Evolutionary conservation across 2,329 filamentous ascomycete genomes (phyloP).

Genomic region (Aspergillus tubingensis): DNA sequence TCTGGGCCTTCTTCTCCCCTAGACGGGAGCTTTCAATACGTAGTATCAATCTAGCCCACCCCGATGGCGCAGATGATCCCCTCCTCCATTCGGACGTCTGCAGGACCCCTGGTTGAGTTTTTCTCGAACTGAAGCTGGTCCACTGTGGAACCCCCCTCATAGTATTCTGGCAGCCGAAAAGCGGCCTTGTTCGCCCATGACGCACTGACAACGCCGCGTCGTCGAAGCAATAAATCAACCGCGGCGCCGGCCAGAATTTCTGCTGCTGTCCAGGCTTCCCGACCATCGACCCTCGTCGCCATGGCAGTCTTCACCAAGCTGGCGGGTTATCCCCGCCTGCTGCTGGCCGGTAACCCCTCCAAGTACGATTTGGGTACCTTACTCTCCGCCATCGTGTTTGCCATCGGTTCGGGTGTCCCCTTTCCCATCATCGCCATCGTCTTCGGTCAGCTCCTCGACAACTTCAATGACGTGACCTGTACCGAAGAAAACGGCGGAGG

Average conservation of each 20-base stretch:
- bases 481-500: conserved; percentile 13
- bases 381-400: conserved; percentile 28
- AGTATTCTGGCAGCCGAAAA: not conserved
- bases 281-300: conserved; percentile 10
- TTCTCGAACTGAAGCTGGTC: not conserved
- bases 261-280: not conserved
- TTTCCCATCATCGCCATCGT: conserved; percentile 45
- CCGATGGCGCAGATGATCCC: not conserved
- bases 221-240: not conserved
- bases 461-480: conserved; percentile 40
- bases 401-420: conserved; percentile 43
- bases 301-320: conserved; percentile 37
- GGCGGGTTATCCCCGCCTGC: conserved; percentile 37
- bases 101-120: not conserved
- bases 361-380: conserved; percentile 32
- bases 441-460: conserved; percentile 44
- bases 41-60: not conserved
- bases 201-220: not conserved
- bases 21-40: no score
- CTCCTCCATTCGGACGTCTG: not conserved
- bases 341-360: conserved; percentile 42
- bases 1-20: no score
- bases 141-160: not conserved
- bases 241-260: not conserved
- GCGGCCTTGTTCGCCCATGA: not conserved